Evolutionary conservation across 2,329 filamentous ascomycete genomes (phyloP), one percentile per base, ranked within the genome.

Genomic region (Botryotinia narcissicola): DNA sequence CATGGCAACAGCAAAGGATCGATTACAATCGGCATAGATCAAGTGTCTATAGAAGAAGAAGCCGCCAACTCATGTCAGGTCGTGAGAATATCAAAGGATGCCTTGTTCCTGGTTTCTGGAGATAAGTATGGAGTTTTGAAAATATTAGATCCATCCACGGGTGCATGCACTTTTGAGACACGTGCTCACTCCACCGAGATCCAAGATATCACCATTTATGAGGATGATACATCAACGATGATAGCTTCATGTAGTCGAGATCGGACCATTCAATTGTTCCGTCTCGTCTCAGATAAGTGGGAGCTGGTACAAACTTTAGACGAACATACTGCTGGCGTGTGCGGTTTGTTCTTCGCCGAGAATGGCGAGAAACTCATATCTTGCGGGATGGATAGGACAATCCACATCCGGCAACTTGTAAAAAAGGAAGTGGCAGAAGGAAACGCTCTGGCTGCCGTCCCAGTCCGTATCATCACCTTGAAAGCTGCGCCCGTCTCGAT

Each of bases 261-360:
- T 82, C 91, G 96, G 69, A 97, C 92, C n/a, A 89, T 95, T 1
- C 96, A 99, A 81, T 84, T 99, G n/a, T 98, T 98, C 80, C 85
- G 86, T 40, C 85, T 86, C 37, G 83, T 84, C 1, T 84, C 83
- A 20, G 87, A 89, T 3, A 83, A 83, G 4, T 92, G 97, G 82
- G 88, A 92, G 73, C 88, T 98, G 73, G 88, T 97, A 70, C 96
- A 99, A 81, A 99, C 96, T 0, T 88, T 98, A 80, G 90, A 93
- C 73, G 95, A 99, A 78, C 97, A 98, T 82, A 90, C 94, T 44
- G 93, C 94, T 35, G 93, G 93, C 76, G 95, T 99, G 88, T 72
- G 90, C 91, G 80, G 86, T 86, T 84, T 98, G 42, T 86, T 95
- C 14, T 94, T 97, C 73, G 89, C 92, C 4, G 87, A 91, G 60